Conservation (phyloP, 2,329 filamentous ascomycete species). For the Furcasterigmium sp. region DNA sequence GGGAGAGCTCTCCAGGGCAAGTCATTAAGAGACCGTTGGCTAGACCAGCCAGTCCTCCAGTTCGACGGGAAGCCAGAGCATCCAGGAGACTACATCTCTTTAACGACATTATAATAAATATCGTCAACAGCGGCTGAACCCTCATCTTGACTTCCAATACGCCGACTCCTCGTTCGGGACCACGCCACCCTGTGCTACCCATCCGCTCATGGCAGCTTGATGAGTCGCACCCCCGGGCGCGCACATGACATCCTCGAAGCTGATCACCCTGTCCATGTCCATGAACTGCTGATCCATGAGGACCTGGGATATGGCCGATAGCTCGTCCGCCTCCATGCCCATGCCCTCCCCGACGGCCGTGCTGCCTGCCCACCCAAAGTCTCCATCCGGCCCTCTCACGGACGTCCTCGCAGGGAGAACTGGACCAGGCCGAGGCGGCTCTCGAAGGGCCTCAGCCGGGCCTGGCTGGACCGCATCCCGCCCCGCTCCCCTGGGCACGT, state of each 20-base stretch:
- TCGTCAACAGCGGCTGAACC: too few species aligned
- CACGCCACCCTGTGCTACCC: not conserved
- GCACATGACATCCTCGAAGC: slow-evolving; percentile 11
- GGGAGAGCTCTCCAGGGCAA: too few species aligned
- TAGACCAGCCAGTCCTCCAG: not conserved
- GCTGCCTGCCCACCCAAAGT: too few species aligned
- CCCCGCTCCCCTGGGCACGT: too few species aligned
- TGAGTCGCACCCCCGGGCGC: not conserved
- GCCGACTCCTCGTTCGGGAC: too few species aligned
- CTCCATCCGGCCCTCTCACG: too few species aligned
- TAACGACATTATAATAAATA: too few species aligned
- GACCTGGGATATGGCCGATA: slow-evolving; percentile 14
- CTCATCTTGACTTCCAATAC: not conserved
- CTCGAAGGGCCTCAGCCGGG: too few species aligned
- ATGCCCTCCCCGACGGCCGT: slow-evolving; percentile 2
- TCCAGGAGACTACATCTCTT: not conserved
- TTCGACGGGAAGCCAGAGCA: not conserved
- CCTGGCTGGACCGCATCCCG: too few species aligned
- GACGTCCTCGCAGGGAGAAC: too few species aligned
- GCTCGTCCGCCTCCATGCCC: slow-evolving; percentile 8
- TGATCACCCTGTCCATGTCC: slow-evolving; percentile 15
- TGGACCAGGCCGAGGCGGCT: not conserved
- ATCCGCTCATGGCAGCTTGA: not conserved
- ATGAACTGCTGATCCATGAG: slow-evolving; percentile 12
- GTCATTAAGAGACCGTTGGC: not conserved